Percentiles rank a stretch among this genome's conserved stretches.
Conservation (phyloP, 2,329 filamentous ascomycete genomes). For the Cytospora schulzeri region DNA sequence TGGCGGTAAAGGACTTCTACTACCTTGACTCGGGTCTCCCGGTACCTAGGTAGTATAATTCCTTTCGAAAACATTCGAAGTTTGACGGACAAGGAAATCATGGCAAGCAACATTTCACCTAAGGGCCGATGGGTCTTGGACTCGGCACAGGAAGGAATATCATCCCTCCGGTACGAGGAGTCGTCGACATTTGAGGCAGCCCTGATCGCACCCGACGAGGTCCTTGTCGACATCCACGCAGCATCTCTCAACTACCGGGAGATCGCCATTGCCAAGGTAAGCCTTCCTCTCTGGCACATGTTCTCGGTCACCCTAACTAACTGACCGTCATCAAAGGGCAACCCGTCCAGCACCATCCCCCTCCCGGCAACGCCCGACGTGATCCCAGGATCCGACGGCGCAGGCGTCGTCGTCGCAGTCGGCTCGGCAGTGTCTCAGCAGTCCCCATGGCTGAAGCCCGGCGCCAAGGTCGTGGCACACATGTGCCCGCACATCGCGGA, state of each 20-base stretch:
- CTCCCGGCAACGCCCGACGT: conserved; percentile 30
- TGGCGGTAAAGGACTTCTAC: background rate
- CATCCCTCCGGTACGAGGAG: conserved; percentile 12
- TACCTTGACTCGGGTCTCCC: background rate
- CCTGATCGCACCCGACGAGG: conserved; percentile 58
- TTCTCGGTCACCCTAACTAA: conserved; percentile 30
- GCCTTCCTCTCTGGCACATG: background rate
- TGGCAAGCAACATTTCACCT: background rate
- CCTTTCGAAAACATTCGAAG: background rate
- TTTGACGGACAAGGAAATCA: background rate
- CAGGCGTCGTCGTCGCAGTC: conserved; percentile 50
- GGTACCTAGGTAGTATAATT: background rate
- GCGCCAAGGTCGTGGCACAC: conserved; percentile 58
- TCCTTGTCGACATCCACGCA: conserved; percentile 59
- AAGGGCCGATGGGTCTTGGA: conserved; percentile 20
- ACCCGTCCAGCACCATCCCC: conserved; percentile 10
- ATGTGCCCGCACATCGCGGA: conserved; percentile 37
- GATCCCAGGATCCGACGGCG: conserved; percentile 43
- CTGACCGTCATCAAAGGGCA: conserved; percentile 26
- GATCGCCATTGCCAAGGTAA: conserved; percentile 44
- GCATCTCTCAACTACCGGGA: conserved; percentile 54
- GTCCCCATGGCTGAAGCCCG: conserved; percentile 43
- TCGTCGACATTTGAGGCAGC: conserved; percentile 4
- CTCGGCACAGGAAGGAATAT: conserved; percentile 15
- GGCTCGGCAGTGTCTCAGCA: conserved; percentile 50